Base-by-base conservation (phyloP, 2,329 filamentous ascomycete genomes). In the Colletotrichum trifolii region DNA sequence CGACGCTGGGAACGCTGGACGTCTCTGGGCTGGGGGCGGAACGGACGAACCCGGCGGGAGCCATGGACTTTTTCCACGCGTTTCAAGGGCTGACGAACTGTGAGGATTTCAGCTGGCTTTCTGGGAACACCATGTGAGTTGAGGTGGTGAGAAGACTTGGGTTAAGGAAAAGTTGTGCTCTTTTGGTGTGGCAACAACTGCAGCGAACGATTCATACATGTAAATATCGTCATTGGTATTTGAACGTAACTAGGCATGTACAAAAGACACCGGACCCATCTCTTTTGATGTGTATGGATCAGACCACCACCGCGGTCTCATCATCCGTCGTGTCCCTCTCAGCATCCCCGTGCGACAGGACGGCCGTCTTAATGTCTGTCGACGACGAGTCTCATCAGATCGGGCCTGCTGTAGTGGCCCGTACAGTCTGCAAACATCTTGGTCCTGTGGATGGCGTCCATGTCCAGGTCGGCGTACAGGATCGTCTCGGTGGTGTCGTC, bases 401-500 rank as follows among this genome's bases (percentile, higher is more conserved):
- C 79, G 7, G 79, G 78, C 6, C 78, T 71, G 56, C 76, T 75
- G 69, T 81, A 77, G 62, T 76, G 74, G 1, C 74, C 73, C 0
- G 68, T 72, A 39, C 78, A 76, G 56, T 82, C 79, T 13, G 79
- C 74, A 50, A 80, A 79, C 0, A 75, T 75, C 39, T 77, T 74
- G 0, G 77, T 76, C 35, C 76, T 74, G n/a, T 79, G 75, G 9
- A 79, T 76, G 42, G 77, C 74, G 15, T 77, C 72, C 54, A 87
- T 71, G 42, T 86, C 80, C 50, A 87, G 69, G 62, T 87, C 82
- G 0, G 83, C 83, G 60, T 78, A 82, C 8, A 87, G 60, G 10
- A 87, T 79, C 5, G 80, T 78, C 68, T 87, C 85, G 33, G 77
- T 75, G 0, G 76, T 76, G 12, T 74, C 72, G 4, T 74, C 72